phyloP scores from a whole-genome alignment of 306 rosid species.

The Prunus armeniaca region DNA sequence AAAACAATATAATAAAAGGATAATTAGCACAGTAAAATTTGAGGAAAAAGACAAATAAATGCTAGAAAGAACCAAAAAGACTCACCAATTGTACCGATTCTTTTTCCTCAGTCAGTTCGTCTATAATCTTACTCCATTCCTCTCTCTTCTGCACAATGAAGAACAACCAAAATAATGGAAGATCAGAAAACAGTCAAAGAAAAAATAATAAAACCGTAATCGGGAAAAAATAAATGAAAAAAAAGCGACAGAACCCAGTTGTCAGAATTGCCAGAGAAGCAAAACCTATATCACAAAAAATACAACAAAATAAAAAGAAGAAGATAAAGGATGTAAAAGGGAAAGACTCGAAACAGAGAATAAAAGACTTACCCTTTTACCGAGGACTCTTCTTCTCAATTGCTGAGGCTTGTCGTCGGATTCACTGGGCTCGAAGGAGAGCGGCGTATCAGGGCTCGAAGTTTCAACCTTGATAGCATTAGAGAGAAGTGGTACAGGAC shows the following conservation, averaged over 20 bases:
- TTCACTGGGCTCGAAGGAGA: constrained; percentile 46
- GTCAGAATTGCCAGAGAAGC: not conserved
- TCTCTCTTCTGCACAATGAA: constrained; percentile 40
- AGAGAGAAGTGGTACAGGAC: not conserved
- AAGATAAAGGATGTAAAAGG: not conserved
- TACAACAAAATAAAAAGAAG: not conserved
- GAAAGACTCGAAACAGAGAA: not conserved
- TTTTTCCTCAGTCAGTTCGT: constrained; percentile 25
- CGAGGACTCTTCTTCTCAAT: constrained; percentile 15
- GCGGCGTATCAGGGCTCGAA: constrained; percentile 53
- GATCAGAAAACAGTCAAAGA: not conserved
- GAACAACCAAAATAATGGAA: not conserved
- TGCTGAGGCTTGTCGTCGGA: constrained; percentile 44
- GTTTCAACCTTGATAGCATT: constrained; percentile 26
- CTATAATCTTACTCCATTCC: constrained; percentile 25
- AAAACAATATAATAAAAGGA: not conserved
- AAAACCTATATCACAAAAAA: not conserved
- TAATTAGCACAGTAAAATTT: not conserved
- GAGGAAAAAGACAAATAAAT: constrained; percentile 1
- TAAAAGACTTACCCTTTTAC: constrained; percentile 40
- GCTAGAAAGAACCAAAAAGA: not conserved
- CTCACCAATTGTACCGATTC: constrained; percentile 36
- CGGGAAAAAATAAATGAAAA: not conserved
- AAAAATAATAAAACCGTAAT: not conserved
- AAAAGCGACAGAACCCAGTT: not conserved